Base-by-base conservation (phyloP, 1,284 basidiomycete genomes). In the Omphalotus olearius region DNA sequence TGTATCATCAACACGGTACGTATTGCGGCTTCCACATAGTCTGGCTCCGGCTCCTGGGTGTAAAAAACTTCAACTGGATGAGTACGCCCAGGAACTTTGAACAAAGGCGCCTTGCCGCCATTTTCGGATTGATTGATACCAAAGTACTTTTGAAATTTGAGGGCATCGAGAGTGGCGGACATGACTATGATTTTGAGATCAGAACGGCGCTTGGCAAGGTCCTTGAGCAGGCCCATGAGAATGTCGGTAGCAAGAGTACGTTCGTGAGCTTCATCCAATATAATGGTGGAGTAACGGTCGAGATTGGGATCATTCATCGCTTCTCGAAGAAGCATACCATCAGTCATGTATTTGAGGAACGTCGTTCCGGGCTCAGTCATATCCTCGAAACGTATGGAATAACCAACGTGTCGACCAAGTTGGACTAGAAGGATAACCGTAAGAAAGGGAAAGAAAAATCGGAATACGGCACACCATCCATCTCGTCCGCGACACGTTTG, bases 141-240 rank as follows among this genome's bases (percentile, higher is more conserved):
- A 66, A 98, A 99, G 76, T 98, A 99, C 62, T 86, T 91, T 67
- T 96, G 93, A 71, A 99, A 99, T 69, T 99, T 99, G 64, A 89
- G 79, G 0, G 96, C 93, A 63, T 99, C 96, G 30, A 99, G 84
- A 1, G 97, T 99, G 33, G 97, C 97, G 40, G 91, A 94, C 97
- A 99, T 99, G 76, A 99, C 79, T 55, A 99, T 94, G 63, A 99
- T 88, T 73, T 98, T 99, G 59, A 99, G 83, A 65, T 98, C 96
- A 1, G 82, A 62, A 39, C 97, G 85, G 55, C 83, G 81, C 64
- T 84, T 86, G 1, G 89, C 88, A 14, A 99, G 83, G 56, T 75
- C 62, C 64, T 90, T 84, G 25, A 88, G 71, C 13, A 98, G 77
- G 58, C 96, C 95, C 93, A 99, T 98, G 45, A 99, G 86, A 59